Evolutionary conservation across 805 yeast species (phyloP).

Genomic region (Jamesozyma hellenica): DNA sequence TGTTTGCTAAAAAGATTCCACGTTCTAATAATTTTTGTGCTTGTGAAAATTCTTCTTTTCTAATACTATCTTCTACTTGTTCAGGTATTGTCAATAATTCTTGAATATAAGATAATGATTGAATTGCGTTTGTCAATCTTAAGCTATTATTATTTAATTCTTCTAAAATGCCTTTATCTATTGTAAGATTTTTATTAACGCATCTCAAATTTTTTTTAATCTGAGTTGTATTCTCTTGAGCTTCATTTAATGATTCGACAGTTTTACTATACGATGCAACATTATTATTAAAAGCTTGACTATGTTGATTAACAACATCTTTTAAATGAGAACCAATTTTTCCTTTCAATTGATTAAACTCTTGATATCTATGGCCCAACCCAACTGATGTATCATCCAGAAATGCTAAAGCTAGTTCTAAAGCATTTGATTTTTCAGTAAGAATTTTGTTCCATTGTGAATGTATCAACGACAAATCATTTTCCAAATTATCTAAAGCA

Average conservation of each 20-base stretch:
- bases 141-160: slow-evolving; percentile 58
- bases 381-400: slow-evolving; percentile 90
- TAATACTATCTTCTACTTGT: slow-evolving; percentile 53
- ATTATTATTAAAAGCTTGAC: slow-evolving; percentile 74
- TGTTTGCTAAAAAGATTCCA: slow-evolving; percentile 38
- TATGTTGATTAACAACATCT: slow-evolving; percentile 67
- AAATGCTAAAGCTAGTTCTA: slow-evolving; percentile 74
- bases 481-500: slow-evolving; percentile 23
- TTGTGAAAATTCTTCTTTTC: slow-evolving; percentile 57
- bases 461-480: slow-evolving; percentile 27
- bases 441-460: slow-evolving; percentile 42
- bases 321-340: slow-evolving; percentile 50
- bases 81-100: slow-evolving; percentile 49
- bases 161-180: slow-evolving; percentile 45
- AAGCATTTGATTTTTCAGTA: slow-evolving; percentile 57
- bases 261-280: slow-evolving; percentile 76
- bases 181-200: slow-evolving; percentile 42
- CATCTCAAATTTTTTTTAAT: slow-evolving; percentile 40
- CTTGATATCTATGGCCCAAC: slow-evolving; percentile 58
- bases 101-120: slow-evolving; percentile 57
- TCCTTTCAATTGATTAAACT: slow-evolving; percentile 52
- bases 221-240: slow-evolving; percentile 46
- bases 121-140: slow-evolving; percentile 58
- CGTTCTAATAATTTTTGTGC: slow-evolving; percentile 48
- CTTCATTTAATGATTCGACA: slow-evolving; percentile 49